These are phyloP conservation scores for Anthracocystis panici-leucophaei DNA, from an alignment of 1,284 basidiomycete species.

Conservation along the genomic window DNA sequence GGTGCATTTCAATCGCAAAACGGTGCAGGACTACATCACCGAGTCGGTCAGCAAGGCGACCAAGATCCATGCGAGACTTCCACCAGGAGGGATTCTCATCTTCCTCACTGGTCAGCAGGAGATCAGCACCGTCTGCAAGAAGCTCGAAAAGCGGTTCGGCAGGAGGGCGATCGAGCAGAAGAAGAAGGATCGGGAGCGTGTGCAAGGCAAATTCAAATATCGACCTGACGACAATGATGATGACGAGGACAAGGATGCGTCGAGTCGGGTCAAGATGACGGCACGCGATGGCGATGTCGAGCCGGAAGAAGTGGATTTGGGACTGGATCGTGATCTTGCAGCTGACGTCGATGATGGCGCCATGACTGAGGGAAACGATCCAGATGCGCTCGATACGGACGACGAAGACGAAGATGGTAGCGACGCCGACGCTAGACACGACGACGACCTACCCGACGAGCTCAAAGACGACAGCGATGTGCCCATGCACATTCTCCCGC, in stretches of 20 bases:
- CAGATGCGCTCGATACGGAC: slow-evolving; percentile 68
- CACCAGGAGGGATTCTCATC: slow-evolving; percentile 79
- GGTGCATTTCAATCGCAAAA: slow-evolving; percentile 90
- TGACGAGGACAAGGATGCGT: slow-evolving; percentile 14
- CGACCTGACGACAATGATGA: slow-evolving; percentile 23
- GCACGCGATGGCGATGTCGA: slow-evolving; percentile 74
- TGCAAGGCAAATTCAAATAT: slow-evolving; percentile 26
- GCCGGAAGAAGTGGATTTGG: slow-evolving; percentile 84
- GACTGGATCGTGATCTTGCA: slow-evolving; percentile 71
- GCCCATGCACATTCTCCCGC: slow-evolving; percentile 76
- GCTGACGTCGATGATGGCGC: slow-evolving; percentile 72
- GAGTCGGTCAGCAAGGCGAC: slow-evolving; percentile 90
- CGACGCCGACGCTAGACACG: slow-evolving; percentile 36
- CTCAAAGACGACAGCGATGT: slow-evolving; percentile 58
- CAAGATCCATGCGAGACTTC: slow-evolving; percentile 81
- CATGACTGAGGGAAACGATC: slow-evolving; percentile 69
- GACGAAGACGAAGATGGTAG: slow-evolving; percentile 47
- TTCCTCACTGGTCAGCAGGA: slow-evolving; percentile 85
- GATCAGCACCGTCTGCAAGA: slow-evolving; percentile 77
- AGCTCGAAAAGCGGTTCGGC: slow-evolving; percentile 84
- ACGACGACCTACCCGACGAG: slow-evolving; percentile 56
- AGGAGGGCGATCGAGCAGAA: slow-evolving; percentile 75
- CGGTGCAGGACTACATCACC: slow-evolving; percentile 85
- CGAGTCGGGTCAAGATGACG: slow-evolving; percentile 27
- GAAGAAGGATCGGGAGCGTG: slow-evolving; percentile 35